Percentiles rank a stretch among this genome's conserved stretches.
phyloP scores from a whole-genome alignment of 768 basidiomycete genomes.

The Chalciporus pseudorubinellus region DNA sequence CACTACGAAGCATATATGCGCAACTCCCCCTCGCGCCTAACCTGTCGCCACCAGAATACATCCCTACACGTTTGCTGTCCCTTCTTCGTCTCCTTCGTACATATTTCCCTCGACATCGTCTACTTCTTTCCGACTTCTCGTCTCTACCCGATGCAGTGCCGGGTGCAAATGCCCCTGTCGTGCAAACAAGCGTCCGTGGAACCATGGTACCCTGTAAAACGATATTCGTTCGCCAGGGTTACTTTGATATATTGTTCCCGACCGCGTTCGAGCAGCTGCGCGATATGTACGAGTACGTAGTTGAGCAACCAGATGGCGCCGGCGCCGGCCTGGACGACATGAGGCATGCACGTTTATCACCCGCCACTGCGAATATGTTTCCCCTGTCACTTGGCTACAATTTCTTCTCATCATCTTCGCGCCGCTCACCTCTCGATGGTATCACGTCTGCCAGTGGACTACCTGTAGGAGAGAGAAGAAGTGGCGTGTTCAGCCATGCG shows the following conservation, averaged over 20 bases:
- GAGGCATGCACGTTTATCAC: slow-evolving; percentile 43
- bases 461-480: slow-evolving; percentile 78
- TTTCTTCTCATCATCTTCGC: slow-evolving; percentile 59
- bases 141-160: slow-evolving; percentile 82
- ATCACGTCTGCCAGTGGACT: slow-evolving; percentile 71
- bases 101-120: slow-evolving; percentile 89
- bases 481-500: slow-evolving; percentile 80
- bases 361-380: slow-evolving; percentile 49
- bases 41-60: slow-evolving; percentile 80
- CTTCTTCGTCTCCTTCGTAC: slow-evolving; percentile 80
- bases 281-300: slow-evolving; percentile 86
- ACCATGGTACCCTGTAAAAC: slow-evolving; percentile 87
- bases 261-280: slow-evolving; percentile 82
- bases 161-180: slow-evolving; percentile 74
- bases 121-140: slow-evolving; percentile 92
- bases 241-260: slow-evolving; percentile 99
- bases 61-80: slow-evolving; percentile 87
- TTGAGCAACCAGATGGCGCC: slow-evolving; percentile 53
- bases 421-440: slow-evolving; percentile 68
- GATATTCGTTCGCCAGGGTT: slow-evolving; percentile 89
- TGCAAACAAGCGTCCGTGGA: slow-evolving; percentile 87
- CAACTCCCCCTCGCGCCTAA: slow-evolving; percentile 88
- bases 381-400: slow-evolving; percentile 52
- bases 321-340: slow-evolving; percentile 16
- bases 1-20: slow-evolving; percentile 62